Evolutionary conservation across 2,329 filamentous ascomycete species (phyloP).

Genomic region (Monilinia fructicola): DNA sequence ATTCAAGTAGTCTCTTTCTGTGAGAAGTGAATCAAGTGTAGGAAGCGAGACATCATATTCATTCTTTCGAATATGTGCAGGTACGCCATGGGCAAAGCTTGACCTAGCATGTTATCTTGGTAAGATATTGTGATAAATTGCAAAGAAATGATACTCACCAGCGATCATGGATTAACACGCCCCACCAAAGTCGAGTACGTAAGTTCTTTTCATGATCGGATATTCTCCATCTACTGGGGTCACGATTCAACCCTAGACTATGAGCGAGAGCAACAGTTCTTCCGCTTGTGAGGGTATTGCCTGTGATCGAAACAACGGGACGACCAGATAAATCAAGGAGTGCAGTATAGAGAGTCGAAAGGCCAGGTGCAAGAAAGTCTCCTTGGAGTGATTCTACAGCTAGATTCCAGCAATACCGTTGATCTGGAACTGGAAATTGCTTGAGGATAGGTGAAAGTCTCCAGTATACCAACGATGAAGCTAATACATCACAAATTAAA

Average conservation of each 20-base stretch:
- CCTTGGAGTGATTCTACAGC: slow-evolving; percentile 59
- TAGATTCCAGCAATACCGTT: slow-evolving; percentile 61
- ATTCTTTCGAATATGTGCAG: slow-evolving; percentile 26
- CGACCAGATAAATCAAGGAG: slow-evolving; percentile 60
- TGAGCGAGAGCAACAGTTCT: slow-evolving; percentile 53
- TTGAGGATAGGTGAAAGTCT: slow-evolving; percentile 47
- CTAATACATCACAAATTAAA: slow-evolving; percentile 55
- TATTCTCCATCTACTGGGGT: slow-evolving; percentile 55
- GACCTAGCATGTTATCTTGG: slow-evolving; percentile 26
- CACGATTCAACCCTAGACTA: slow-evolving; percentile 54
- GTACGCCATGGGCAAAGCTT: slow-evolving; percentile 34
- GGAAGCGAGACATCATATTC: slow-evolving; percentile 34
- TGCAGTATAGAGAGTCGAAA: slow-evolving; percentile 58
- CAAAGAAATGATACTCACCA: slow-evolving; percentile 45
- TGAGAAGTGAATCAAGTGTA: slow-evolving; percentile 25
- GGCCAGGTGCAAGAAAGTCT: slow-evolving; percentile 57
- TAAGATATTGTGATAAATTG: background rate
- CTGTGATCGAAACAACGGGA: slow-evolving; percentile 59
- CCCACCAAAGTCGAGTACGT: slow-evolving; percentile 57
- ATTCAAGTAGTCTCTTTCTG: background rate
- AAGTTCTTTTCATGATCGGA: slow-evolving; percentile 50
- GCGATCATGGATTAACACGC: slow-evolving; percentile 53
- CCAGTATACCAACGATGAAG: slow-evolving; percentile 59
- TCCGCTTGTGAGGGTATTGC: slow-evolving; percentile 53
- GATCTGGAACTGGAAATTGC: slow-evolving; percentile 54